Conservation (phyloP, 2,329 filamentous ascomycete genomes). For the Fusarium agapanthi region DNA sequence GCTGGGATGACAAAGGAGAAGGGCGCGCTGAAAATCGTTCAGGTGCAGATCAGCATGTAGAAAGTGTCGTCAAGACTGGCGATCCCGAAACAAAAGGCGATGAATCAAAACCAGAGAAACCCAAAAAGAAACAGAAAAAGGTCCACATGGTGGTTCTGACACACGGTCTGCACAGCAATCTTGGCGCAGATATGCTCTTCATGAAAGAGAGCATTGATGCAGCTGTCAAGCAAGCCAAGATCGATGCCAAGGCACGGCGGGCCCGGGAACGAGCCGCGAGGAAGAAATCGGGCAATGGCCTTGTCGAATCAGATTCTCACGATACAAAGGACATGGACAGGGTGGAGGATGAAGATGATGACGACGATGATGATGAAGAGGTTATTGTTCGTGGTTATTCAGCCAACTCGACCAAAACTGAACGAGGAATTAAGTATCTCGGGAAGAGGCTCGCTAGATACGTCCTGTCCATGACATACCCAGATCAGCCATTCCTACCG, state of each 20-base stretch:
- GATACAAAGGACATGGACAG: conserved; percentile 38
- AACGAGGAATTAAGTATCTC: conserved; percentile 95
- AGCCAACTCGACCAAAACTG: conserved; percentile 89
- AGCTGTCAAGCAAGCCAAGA: conserved; percentile 76
- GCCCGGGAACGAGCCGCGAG: conserved; percentile 56
- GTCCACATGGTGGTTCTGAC: conserved; percentile 92
- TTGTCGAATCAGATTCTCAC: conserved; percentile 19
- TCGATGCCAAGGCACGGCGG: conserved; percentile 71
- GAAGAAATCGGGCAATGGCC: conserved; percentile 1
- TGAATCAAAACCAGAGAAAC: conserved; percentile 36
- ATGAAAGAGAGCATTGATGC: conserved; percentile 97
- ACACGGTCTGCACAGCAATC: conserved; percentile 94
- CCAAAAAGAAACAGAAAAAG: conserved; percentile 76
- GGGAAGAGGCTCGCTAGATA: conserved; percentile 94
- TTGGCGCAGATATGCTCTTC: conserved; percentile 95
- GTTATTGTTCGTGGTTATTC: conserved; percentile 90
- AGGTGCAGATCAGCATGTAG: conserved; percentile 45
- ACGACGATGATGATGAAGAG: conserved; percentile 75
- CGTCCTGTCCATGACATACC: conserved; percentile 88
- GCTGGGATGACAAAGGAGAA: conserved; percentile 60
- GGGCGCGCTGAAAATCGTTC: conserved; percentile 36
- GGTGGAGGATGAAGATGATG: conserved; percentile 54
- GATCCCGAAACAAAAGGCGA: conserved; percentile 42
- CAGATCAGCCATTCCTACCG: conserved; percentile 89
- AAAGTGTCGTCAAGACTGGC: conserved; percentile 47